These are phyloP conservation scores for Parietaria judaica DNA, from an alignment of 306 rosid genomes.

Conservation along the genomic window DNA sequence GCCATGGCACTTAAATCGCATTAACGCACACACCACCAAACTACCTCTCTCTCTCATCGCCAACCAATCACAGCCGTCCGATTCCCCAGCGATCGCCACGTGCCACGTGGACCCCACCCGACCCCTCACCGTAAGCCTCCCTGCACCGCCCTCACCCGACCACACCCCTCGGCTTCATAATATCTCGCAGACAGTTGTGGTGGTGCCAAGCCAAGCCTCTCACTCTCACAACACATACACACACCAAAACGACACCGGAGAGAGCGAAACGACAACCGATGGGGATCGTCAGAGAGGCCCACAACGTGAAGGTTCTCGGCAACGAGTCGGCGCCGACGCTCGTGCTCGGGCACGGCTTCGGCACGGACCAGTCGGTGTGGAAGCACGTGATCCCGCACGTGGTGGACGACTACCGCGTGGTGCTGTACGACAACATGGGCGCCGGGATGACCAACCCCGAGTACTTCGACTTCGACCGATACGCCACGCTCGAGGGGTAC, in stretches of 20 bases:
- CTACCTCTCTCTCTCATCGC: not conserved
- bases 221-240: not conserved
- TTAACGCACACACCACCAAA: slow-evolving; percentile 2
- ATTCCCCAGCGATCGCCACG: not conserved
- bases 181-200: not conserved
- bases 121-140: no score
- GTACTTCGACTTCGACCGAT: slow-evolving; percentile 64
- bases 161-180: not conserved
- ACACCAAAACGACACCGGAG: not conserved
- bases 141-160: not conserved
- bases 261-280: slow-evolving; percentile 5
- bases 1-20: not conserved
- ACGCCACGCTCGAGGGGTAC: slow-evolving; percentile 58
- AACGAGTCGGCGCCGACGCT: slow-evolving; percentile 25
- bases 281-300: slow-evolving; percentile 76
- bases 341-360: slow-evolving; percentile 71
- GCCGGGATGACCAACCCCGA: slow-evolving; percentile 85
- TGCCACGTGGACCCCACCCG: not conserved
- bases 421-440: slow-evolving; percentile 74
- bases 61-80: not conserved
- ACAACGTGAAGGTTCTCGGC: slow-evolving; percentile 64
- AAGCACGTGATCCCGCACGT: slow-evolving; percentile 64
- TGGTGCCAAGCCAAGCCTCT: not conserved
- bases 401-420: slow-evolving; percentile 39
- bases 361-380: slow-evolving; percentile 85